Evolutionary conservation across 768 basidiomycete species (phyloP), one percentile per base, ranked within the genome.

Genomic region (Candolleomyces aberdarensis): DNA sequence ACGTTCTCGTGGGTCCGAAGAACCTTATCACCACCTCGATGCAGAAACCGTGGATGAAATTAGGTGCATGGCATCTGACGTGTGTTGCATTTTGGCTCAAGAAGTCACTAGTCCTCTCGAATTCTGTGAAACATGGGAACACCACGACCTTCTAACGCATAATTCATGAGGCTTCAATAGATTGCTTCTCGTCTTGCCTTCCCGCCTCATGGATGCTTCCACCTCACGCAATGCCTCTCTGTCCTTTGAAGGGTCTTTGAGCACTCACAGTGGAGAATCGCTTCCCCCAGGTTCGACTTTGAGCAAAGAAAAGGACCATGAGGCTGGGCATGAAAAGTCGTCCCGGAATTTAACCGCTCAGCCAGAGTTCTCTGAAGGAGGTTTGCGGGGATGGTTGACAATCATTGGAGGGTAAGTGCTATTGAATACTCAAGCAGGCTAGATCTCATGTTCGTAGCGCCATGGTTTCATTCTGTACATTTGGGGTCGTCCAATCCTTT

Each of bases 401-500:
- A 77, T 83, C 4, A 29, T 78, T 11, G 81, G 81, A 64, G 80
- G 80, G 81, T 79, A 64, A 44, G 78, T 68, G 43, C 10, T 15
- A 3, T n/a, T 36, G 17, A 19, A 58, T 59, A 41, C n/a, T 14
- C 40, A 10, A 32, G n/a, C 44, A 36, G 19, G 56, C 41, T 58
- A 31, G 26, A 55, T 55, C 50, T 48, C 41, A 59, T 31, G 41
- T 19, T 36, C 8, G 19, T 19, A 51, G n/a, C 44, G 36, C 57
- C 40, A 73, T 82, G 68, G 71, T 78, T 11, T 69, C 76, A 4
- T 83, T 82, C 56, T 80, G 79, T 64, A 80, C 80, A 0, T 81
- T 83, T 62, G 81, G 82, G 7, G 74, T 76, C 5, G 77, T 81
- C 10, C 80, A 81, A 59, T 78, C 80, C 8, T 81, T 79, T 62